Conservation (phyloP, 2,329 filamentous ascomycete species). For the Ceratocystis eucalypticola region DNA sequence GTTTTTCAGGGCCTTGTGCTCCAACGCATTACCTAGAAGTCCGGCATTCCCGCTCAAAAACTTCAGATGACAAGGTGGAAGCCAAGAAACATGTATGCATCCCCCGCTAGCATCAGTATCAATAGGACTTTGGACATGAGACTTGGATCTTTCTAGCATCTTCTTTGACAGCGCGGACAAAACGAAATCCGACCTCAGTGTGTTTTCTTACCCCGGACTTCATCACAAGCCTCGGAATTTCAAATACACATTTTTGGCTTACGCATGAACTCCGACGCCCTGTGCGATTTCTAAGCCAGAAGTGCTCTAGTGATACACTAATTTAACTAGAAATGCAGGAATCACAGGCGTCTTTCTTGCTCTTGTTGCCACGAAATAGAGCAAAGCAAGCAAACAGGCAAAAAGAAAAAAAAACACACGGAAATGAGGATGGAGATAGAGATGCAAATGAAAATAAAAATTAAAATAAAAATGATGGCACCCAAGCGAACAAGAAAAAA, state of each 20-base stretch:
- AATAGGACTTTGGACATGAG: not conserved
- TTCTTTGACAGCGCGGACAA: not conserved
- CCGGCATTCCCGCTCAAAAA: not conserved
- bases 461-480: too few species aligned
- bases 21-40: not conserved
- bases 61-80: not conserved
- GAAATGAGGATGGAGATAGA: too few species aligned
- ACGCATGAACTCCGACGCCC: not conserved
- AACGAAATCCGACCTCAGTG: not conserved
- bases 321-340: not conserved
- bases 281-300: not conserved
- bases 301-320: not conserved
- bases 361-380: too few species aligned
- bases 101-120: too few species aligned
- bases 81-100: too few species aligned
- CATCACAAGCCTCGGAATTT: not conserved
- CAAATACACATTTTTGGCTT: not conserved
- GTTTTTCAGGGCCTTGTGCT: not conserved
- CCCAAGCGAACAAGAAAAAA: too few species aligned
- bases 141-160: not conserved
- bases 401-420: too few species aligned
- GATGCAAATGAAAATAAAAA: too few species aligned
- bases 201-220: not conserved
- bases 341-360: not conserved
- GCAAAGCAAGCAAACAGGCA: too few species aligned